Evolutionary conservation across 225 moss, liverwort and hornwort genomes (phyloP).

Genomic region (Physcomitrellopsis africana): DNA sequence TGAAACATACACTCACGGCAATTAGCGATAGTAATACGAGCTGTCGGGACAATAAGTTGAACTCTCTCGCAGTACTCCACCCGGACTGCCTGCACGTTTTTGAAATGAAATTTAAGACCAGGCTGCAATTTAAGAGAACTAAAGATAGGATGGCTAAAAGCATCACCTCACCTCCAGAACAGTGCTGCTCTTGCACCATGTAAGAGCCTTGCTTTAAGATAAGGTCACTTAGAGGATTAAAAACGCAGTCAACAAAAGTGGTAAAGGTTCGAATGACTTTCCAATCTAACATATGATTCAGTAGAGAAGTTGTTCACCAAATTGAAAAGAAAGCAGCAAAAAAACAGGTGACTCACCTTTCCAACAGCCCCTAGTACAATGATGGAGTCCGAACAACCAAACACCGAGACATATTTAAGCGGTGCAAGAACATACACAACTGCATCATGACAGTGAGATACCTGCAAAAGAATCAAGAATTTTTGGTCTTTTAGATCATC

Average conservation of each 20-base stretch:
- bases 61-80: conserved; percentile 84
- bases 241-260: background rate
- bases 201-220: background rate
- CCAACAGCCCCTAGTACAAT: conserved; percentile 80
- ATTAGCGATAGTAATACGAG: conserved; percentile 73
- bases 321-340: background rate
- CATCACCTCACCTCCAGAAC: background rate
- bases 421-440: conserved; percentile 77
- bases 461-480: conserved; percentile 36
- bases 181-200: background rate
- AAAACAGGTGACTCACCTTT: conserved; percentile 45
- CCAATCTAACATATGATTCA: background rate
- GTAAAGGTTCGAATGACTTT: background rate
- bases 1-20: conserved; percentile 80
- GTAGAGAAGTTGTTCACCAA: background rate
- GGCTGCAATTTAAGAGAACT: background rate
- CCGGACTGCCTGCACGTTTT: conserved; percentile 58
- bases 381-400: conserved; percentile 81
- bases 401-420: conserved; percentile 72
- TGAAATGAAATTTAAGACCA: background rate
- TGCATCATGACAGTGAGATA: conserved; percentile 73
- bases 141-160: background rate
- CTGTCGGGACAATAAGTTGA: conserved; percentile 76
- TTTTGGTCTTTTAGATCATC: background rate
- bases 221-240: background rate